These are phyloP conservation scores for Pelargonium nanum DNA, from an alignment of 345 rosid species.

Conservation along the genomic window DNA sequence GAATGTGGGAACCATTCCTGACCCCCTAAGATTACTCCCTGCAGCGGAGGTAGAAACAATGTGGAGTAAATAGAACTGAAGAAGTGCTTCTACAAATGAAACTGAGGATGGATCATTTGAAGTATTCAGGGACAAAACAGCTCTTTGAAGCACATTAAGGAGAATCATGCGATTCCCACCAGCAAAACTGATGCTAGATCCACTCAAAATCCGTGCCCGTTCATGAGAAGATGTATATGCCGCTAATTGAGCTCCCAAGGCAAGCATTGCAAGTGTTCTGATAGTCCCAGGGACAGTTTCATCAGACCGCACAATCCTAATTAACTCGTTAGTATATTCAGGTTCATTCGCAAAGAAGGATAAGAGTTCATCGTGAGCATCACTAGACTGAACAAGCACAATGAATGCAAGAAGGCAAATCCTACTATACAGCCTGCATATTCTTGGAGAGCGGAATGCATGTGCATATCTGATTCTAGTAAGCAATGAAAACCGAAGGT, in stretches of 20 bases:
- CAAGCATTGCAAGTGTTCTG: constrained; percentile 91
- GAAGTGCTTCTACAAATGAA: constrained; percentile 89
- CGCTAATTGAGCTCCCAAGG: constrained; percentile 90
- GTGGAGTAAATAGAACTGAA: constrained; percentile 90
- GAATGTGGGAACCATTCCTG: constrained; percentile 92
- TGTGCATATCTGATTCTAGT: constrained; percentile 90
- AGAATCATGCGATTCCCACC: constrained; percentile 84
- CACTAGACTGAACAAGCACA: constrained; percentile 90
- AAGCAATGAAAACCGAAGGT: constrained; percentile 72
- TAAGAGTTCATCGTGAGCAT: constrained; percentile 79
- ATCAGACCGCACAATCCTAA: constrained; percentile 84
- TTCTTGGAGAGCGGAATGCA: constrained; percentile 73
- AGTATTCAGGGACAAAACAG: constrained; percentile 63
- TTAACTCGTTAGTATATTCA: constrained; percentile 87
- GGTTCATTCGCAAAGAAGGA: constrained; percentile 95
- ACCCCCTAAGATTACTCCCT: constrained; percentile 86
- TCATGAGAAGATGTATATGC: constrained; percentile 92
- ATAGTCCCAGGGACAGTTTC: constrained; percentile 71
- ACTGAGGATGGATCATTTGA: constrained; percentile 80
- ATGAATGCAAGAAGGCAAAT: constrained; percentile 89
- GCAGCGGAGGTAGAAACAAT: constrained; percentile 90
- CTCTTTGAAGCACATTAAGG: constrained; percentile 91
- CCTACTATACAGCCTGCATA: constrained; percentile 83
- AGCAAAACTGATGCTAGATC: constrained; percentile 88
- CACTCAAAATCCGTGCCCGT: constrained; percentile 82